Base-by-base conservation (phyloP, 75 land plant species). In the Sequoiadendron giganteum region DNA sequence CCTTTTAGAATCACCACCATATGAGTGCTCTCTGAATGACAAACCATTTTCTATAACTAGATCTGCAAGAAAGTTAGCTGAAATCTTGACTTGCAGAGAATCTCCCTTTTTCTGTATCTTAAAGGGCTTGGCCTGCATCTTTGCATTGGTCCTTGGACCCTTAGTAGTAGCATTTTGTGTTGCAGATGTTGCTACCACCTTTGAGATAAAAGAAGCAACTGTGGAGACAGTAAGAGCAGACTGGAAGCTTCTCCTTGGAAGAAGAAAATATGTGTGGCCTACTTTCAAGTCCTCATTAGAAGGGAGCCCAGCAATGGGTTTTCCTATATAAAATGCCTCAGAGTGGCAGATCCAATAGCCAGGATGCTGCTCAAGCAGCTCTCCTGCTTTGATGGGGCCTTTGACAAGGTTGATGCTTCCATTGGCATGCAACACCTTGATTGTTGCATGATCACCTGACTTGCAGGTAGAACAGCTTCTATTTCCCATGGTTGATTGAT, bases 141-240 rank as follows among this genome's bases (percentile, higher is more conserved):
- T 47, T 25, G 30, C 48, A 82, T 43, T 43, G 10, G 13, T 82
- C 84, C 52, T 82, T 82, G 48, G 48, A 47, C 28, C 52, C n/a
- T 9, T 47, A n/a, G 47, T 3, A 43, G 47, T 43, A 11, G 14
- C 25, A 45, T 82, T 25, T 43, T 82, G 47, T 43, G 47, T 42
- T 28, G n/a, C 32, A 82, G 47, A 43, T 82, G 47, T 47, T 82
- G 47, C 32, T 47, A 42, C 84, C 84, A 82, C 52, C 84, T 82
- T 82, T 47, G 84, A 82, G 42, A 82, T 82, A 25, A 82, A 47
- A 47, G 84, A 82, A 82, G 84, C 84, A 82, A 82, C 84, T 19
- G 84, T 82, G 52, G 84, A 82, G 84, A 47, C 84, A n/a, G 84
- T 82, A 42, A 82, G 84, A 28, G 84, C 84, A 82, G 49, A 82